Evolutionary conservation across 371 early-diverging fungal species (phyloP).

Genomic region (Scutellospora calospora): DNA sequence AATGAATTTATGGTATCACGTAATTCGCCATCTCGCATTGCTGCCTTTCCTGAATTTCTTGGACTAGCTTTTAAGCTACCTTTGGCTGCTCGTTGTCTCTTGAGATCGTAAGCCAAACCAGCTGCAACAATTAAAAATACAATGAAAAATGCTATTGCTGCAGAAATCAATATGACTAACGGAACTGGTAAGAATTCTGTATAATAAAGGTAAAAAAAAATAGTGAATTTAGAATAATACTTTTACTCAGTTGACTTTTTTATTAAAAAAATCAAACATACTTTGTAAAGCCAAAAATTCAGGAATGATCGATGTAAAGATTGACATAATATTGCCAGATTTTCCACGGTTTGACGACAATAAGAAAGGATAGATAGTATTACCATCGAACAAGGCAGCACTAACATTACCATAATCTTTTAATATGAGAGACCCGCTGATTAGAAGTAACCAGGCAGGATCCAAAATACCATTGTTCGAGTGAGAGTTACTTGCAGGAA

Average conservation of each 20-base stretch:
- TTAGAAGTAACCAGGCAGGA: conserved; percentile 54
- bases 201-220: conserved; percentile 21
- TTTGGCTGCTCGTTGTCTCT: background rate
- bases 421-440: conserved; percentile 62
- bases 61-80: background rate
- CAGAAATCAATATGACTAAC: conserved; percentile 72
- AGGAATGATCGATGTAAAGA: background rate
- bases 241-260: background rate
- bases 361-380: conserved; percentile 71
- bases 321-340: conserved; percentile 7
- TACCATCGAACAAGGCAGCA: conserved; percentile 71
- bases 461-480: conserved; percentile 33
- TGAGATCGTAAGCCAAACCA: conserved; percentile 52
- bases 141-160: conserved; percentile 73
- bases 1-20: background rate
- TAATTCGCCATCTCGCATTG: background rate
- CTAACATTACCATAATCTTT: conserved; percentile 60
- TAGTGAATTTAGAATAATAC: background rate
- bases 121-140: conserved; percentile 72
- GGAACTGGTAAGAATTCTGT: conserved; percentile 61
- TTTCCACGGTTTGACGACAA: conserved; percentile 51
- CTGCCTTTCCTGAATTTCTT: background rate
- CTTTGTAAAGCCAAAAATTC: background rate
- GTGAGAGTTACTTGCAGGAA: conserved; percentile 39
- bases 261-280: background rate